These are phyloP conservation scores for Ophiocordyceps camponoti-leonardi DNA, from an alignment of 2,329 filamentous ascomycete genomes.

Conservation along the genomic window DNA sequence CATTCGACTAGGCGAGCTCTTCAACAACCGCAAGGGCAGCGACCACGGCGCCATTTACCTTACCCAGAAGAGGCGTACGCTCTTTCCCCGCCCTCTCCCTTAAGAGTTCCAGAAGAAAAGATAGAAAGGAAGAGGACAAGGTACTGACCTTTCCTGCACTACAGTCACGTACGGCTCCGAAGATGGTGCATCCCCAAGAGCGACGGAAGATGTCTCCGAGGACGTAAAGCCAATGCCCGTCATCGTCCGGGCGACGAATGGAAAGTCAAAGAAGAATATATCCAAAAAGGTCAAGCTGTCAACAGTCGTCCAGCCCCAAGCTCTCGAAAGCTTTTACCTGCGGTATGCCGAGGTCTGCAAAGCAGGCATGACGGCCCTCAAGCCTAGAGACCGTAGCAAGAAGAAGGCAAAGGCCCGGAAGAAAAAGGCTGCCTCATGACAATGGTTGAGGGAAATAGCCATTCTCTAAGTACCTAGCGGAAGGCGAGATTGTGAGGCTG, in stretches of 20 bases:
- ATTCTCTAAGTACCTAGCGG: no score
- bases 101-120: not conserved
- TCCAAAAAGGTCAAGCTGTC: conserved; percentile 55
- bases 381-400: conserved; percentile 85
- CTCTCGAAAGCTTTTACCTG: conserved; percentile 64
- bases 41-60: conserved; percentile 60
- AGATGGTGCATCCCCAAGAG: conserved; percentile 22
- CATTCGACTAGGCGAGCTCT: conserved; percentile 46
- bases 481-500: no score
- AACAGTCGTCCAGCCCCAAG: conserved; percentile 62
- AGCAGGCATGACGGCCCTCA: conserved; percentile 70
- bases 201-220: conserved; percentile 40
- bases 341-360: conserved; percentile 87
- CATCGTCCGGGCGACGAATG: conserved; percentile 72
- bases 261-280: conserved; percentile 43
- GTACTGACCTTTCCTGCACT: not conserved
- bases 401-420: conserved; percentile 64
- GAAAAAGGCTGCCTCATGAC: conserved; percentile 31
- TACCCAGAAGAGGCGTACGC: conserved; percentile 58
- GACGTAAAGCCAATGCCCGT: conserved; percentile 47
- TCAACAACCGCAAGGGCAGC: conserved; percentile 47
- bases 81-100: not conserved
- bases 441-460: not conserved
- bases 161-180: conserved; percentile 25
- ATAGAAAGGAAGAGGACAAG: not conserved